A percentile compares a stretch with the other conserved stretches of the same genome.
phyloP scores from a whole-genome alignment of 495 filamentous ascomycete species.

The Penicillium robsamsonii region DNA sequence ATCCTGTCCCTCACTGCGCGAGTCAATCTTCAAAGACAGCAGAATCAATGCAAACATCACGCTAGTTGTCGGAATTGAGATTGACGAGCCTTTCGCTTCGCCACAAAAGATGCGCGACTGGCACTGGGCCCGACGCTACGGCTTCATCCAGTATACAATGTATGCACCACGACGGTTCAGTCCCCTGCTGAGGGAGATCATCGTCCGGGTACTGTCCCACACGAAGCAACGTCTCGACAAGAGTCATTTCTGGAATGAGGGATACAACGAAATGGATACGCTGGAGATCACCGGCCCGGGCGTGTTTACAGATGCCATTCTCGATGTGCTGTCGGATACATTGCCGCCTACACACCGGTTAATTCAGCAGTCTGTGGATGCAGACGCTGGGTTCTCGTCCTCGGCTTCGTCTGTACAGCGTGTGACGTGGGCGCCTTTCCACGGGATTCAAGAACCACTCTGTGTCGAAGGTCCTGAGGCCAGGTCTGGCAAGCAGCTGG shows the following conservation, averaged over 20 bases:
- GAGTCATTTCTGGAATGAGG: conserved; percentile 14
- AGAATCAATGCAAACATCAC: conserved; percentile 27
- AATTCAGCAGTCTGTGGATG: conserved; percentile 25
- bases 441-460: conserved; percentile 28
- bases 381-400: conserved; percentile 23
- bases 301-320: conserved; percentile 43
- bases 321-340: conserved; percentile 38
- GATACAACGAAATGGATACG: conserved; percentile 32
- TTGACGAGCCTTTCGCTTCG: conserved; percentile 43
- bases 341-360: conserved; percentile 32
- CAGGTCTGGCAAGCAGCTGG: conserved; percentile 22
- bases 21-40: conserved; percentile 20
- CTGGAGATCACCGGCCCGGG: conserved; percentile 40
- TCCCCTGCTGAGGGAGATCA: conserved; percentile 35
- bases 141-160: conserved; percentile 41
- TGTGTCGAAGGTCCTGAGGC: conserved; percentile 35
- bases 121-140: conserved; percentile 42
- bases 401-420: conserved; percentile 19
- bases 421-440: conserved; percentile 47
- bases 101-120: conserved; percentile 36
- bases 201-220: conserved; percentile 40
- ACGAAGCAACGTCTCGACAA: conserved; percentile 29
- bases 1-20: conserved; percentile 28
- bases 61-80: conserved; percentile 40
- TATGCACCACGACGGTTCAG: conserved; percentile 43